These are phyloP conservation scores for Sedum album DNA, from an alignment of 164 flowering plant genomes.

Conservation along the genomic window DNA sequence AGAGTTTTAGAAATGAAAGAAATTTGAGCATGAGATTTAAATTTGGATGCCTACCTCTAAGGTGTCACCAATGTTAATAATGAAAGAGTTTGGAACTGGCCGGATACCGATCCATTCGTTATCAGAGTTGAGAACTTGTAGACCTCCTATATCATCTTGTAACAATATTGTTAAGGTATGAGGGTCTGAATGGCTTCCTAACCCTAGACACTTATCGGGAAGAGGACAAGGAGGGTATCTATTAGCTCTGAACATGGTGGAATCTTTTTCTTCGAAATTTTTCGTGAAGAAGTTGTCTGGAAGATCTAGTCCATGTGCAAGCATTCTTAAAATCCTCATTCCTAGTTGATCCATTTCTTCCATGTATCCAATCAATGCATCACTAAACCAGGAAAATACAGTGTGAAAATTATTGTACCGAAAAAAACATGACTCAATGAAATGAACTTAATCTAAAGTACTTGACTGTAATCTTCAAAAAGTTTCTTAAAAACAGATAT, in stretches of 20 bases:
- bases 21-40: neutral
- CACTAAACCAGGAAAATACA: conserved; percentile 9
- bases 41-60: conserved; percentile 14
- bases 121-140: conserved; percentile 19
- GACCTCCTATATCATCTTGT: conserved; percentile 30
- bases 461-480: no score
- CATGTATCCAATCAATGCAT: conserved; percentile 24
- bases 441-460: no score
- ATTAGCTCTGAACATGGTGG: conserved; percentile 23
- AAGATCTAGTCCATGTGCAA: conserved; percentile 28
- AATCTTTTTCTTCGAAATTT: conserved; percentile 25
- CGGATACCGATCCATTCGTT: conserved; percentile 24
- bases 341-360: conserved; percentile 22
- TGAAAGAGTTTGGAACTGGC: conserved; percentile 25
- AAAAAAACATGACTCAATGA: no score
- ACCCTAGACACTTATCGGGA: conserved; percentile 27
- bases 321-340: conserved; percentile 22
- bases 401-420: no score
- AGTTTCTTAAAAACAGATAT: no score
- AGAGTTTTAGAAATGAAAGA: no score
- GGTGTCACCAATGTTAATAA: no score
- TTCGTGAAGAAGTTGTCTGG: conserved; percentile 21
- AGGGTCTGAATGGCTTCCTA: conserved; percentile 33
- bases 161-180: conserved; percentile 26
- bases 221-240: conserved; percentile 32